These are phyloP conservation scores for Candida pini DNA, from an alignment of 805 yeast genomes.

Conservation along the genomic window DNA sequence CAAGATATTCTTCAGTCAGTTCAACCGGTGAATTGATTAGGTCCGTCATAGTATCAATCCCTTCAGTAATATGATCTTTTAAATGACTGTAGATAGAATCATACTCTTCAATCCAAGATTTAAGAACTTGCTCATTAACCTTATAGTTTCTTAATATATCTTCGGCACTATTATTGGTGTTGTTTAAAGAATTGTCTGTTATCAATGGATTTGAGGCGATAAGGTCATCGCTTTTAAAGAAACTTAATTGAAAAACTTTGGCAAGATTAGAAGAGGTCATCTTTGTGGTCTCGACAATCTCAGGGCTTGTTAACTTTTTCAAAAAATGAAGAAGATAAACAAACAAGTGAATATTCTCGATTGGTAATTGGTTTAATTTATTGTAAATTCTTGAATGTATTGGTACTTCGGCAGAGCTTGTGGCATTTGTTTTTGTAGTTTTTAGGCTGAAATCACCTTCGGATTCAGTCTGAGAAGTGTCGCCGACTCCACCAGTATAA, in stretches of 20 bases:
- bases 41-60: constrained; percentile 5
- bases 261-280: constrained; percentile 33
- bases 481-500: too few relatives aligned
- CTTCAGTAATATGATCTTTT: constrained; percentile 4
- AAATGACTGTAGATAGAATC: constrained; percentile 9
- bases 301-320: constrained; percentile 17
- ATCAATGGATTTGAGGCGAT: constrained; percentile 14
- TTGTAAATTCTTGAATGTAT: constrained; percentile 1
- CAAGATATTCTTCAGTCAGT: constrained; percentile 1
- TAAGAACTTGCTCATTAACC: constrained; percentile 22
- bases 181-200: constrained; percentile 4
- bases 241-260: constrained; percentile 33
- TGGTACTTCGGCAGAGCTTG: not conserved
- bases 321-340: constrained; percentile 26
- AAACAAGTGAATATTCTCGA: constrained; percentile 28
- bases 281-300: constrained; percentile 25
- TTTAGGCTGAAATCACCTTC: constrained; percentile 9
- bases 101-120: constrained; percentile 23
- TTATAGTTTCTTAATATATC: constrained; percentile 24
- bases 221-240: constrained; percentile 30
- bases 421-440: constrained; percentile 5
- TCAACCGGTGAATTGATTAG: constrained; percentile 14
- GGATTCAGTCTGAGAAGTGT: constrained; percentile 8
- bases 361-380: constrained; percentile 17
- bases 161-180: constrained; percentile 18